Percentiles rank a stretch among this genome's conserved stretches.
Evolutionary conservation across 495 filamentous ascomycete genomes (phyloP).

Genomic region (Penicillium nucicola): DNA sequence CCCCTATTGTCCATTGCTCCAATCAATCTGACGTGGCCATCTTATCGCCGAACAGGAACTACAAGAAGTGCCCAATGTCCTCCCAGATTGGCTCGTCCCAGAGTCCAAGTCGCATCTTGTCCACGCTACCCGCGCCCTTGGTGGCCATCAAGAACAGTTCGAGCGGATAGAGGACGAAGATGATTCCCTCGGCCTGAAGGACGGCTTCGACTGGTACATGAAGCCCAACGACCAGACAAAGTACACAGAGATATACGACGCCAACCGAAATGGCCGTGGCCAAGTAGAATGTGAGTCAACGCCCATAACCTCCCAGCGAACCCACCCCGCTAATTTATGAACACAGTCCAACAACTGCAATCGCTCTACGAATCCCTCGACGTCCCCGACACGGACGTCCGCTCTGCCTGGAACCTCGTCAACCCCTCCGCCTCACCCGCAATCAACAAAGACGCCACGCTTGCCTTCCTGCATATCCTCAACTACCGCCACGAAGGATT

Average conservation of each 20-base stretch:
- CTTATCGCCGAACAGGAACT: constrained; percentile 62
- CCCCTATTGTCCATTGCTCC: neutral
- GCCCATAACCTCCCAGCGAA: neutral
- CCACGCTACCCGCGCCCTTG: constrained; percentile 80
- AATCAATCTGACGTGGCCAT: neutral
- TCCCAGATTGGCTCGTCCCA: constrained; percentile 95
- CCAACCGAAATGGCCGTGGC: constrained; percentile 80
- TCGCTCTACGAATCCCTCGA: constrained; percentile 87
- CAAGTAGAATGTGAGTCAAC: constrained; percentile 69
- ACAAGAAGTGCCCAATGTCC: constrained; percentile 70
- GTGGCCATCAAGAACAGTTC: constrained; percentile 70
- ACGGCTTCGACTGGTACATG: constrained; percentile 99
- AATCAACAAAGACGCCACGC: constrained; percentile 90
- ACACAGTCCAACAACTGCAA: constrained; percentile 70
- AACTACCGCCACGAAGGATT: constrained; percentile 93
- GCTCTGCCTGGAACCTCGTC: constrained; percentile 93
- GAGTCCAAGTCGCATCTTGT: constrained; percentile 96
- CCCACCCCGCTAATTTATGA: constrained; percentile 3
- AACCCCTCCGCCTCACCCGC: constrained; percentile 75
- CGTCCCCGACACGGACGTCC: constrained; percentile 92
- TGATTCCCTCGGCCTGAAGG: constrained; percentile 78
- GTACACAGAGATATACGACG: constrained; percentile 93
- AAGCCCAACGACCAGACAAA: constrained; percentile 81
- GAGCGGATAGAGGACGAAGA: constrained; percentile 74
- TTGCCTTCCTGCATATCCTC: constrained; percentile 94